Base-by-base conservation (phyloP, 108 stramenopile species). In the Conticribra weissflogii region DNA sequence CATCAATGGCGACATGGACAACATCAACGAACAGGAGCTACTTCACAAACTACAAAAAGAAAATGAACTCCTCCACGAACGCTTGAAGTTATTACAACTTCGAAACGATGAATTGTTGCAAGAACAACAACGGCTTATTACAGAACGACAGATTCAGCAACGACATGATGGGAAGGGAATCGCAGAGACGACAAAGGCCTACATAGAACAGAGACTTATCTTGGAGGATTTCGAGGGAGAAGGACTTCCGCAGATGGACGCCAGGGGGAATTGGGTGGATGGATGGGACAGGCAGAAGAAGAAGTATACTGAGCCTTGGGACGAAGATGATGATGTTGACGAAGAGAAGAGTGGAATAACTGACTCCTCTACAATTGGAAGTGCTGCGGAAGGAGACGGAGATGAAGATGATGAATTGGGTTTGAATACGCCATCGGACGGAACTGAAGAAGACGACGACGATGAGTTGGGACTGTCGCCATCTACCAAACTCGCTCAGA, bases 181-280 rank as follows among this genome's bases (percentile, higher is more conserved):
- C n/a, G 52, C 19, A 16, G 41, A 29, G 47, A 30, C 9, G 51
- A 54, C 15, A 27, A 47, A 28, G 28, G 54, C 29, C 33, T 59
- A 17, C 36, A 21, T 46, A 0, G 68, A 76, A 32, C 66, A 65
- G 31, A 50, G 82, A 44, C 59, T 87, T 16, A 68, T 84, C 28
- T 49, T 88, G 66, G 87, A 88, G 65, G 78, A 57, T 44, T 88
- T 88, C 73, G 87, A 88, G 53, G 87, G 86, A 54, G 87, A 78
- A 66, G 66, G 76, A n/a, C 44, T 55, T 24, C 72, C 57, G n/a
- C 21, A 31, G 3, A 4, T 21, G 33, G 71, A 72, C 63, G 64
- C 72, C 50, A 30, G 54, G 45, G 72, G 72, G 17, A 33, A 62
- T 31, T 24, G 64, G 4, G 63, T 73, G 15, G 72, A 74, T 53